phyloP scores from a whole-genome alignment of 805 yeast genomes.

The Yamadazyma akitaensis region DNA sequence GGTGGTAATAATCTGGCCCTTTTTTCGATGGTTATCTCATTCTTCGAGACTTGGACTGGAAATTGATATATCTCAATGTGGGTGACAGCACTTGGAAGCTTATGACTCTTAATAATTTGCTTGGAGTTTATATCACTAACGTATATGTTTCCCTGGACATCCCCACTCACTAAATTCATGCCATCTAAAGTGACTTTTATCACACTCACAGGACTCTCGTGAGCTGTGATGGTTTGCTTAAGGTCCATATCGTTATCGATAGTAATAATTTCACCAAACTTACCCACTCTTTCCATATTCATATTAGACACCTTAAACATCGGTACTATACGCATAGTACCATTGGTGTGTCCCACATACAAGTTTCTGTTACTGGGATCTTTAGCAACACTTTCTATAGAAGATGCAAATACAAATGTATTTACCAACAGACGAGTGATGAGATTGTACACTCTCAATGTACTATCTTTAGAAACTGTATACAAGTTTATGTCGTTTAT shows the following conservation, averaged over 20 bases:
- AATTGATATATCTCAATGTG: conserved; percentile 21
- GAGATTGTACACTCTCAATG: conserved; percentile 69
- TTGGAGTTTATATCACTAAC: conserved; percentile 68
- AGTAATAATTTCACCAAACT: conserved; percentile 49
- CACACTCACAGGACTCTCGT: conserved; percentile 47
- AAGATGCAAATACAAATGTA: conserved; percentile 65
- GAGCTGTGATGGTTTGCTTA: conserved; percentile 52
- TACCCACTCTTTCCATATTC: conserved; percentile 60
- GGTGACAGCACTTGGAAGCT: conserved; percentile 35
- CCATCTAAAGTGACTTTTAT: conserved; percentile 72
- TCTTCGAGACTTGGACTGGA: conserved; percentile 15
- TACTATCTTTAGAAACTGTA: conserved; percentile 70
- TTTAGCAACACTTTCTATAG: conserved; percentile 54
- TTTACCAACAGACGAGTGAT: conserved; percentile 46
- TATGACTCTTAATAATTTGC: conserved; percentile 61
- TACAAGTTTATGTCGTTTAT: conserved; percentile 60
- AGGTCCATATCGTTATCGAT: conserved; percentile 50
- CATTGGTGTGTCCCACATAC: conserved; percentile 67
- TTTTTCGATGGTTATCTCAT: conserved; percentile 21
- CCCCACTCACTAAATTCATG: conserved; percentile 69
- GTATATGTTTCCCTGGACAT: conserved; percentile 61
- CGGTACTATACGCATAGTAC: conserved; percentile 55
- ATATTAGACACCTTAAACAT: conserved; percentile 40
- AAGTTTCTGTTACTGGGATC: conserved; percentile 80
- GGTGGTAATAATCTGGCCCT: conserved; percentile 52